Conservation (phyloP, 2,329 filamentous ascomycete genomes). For the Botrytis sinoallii region DNA sequence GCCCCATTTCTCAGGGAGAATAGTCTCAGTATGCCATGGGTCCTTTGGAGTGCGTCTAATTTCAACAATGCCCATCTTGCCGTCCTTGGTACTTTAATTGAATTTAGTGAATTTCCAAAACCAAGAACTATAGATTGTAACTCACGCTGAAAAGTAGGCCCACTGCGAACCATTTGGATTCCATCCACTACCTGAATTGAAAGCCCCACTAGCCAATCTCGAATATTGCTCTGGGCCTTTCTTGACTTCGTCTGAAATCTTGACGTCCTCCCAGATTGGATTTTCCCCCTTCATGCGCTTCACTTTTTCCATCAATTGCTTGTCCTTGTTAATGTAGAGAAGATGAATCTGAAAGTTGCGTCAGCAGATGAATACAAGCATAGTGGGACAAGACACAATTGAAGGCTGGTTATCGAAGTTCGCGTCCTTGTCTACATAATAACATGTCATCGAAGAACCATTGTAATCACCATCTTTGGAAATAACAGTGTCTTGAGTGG, state of each 20-base stretch:
- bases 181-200: neutral
- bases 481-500: slow-evolving; percentile 13
- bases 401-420: slow-evolving; percentile 3
- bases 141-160: slow-evolving; percentile 11
- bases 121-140: neutral
- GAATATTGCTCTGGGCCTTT: slow-evolving; percentile 16
- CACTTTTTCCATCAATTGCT: neutral
- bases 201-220: slow-evolving; percentile 4
- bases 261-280: slow-evolving; percentile 9
- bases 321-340: slow-evolving; percentile 5
- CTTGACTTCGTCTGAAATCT: neutral
- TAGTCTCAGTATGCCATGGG: slow-evolving; percentile 12
- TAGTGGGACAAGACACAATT: neutral
- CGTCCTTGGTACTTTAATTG: neutral
- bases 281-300: slow-evolving; percentile 13
- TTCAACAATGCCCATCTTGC: slow-evolving; percentile 4
- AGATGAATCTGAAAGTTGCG: slow-evolving; percentile 10
- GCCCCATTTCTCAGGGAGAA: neutral
- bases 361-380: neutral
- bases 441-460: slow-evolving; percentile 13
- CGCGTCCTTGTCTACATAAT: slow-evolving; percentile 16
- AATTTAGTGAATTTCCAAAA: neutral
- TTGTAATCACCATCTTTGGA: neutral
- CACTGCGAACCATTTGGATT: slow-evolving; percentile 17
- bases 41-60: slow-evolving; percentile 15